Percentiles rank a stretch among this genome's conserved stretches.
Conservation (phyloP, 371 early-diverging fungal genomes). For the Entomophthora muscae region DNA sequence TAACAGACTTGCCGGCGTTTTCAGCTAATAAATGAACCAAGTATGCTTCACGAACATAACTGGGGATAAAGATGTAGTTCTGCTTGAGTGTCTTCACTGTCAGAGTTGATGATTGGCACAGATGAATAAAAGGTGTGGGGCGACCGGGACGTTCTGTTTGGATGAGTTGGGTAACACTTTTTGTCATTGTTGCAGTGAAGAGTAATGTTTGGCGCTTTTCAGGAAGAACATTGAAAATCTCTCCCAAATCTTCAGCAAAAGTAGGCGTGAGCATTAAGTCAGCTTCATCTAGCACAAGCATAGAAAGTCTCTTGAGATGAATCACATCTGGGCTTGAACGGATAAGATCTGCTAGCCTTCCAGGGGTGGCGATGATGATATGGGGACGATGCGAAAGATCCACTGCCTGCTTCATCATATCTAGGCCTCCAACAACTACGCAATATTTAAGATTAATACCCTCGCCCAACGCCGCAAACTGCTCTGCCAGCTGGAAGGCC, state of each 20-base stretch:
- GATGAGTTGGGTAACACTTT: slow-evolving; percentile 42
- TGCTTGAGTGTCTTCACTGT: slow-evolving; percentile 83
- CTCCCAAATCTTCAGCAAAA: slow-evolving; percentile 67
- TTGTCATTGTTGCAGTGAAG: slow-evolving; percentile 95
- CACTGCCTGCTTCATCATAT: slow-evolving; percentile 86
- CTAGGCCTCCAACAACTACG: slow-evolving; percentile 93
- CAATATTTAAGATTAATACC: slow-evolving; percentile 66
- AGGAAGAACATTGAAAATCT: slow-evolving; percentile 61
- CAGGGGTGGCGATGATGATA: slow-evolving; percentile 95
- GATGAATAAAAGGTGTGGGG: slow-evolving; percentile 58
- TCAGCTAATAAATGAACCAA: slow-evolving; percentile 55
- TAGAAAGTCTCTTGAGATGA: slow-evolving; percentile 21
- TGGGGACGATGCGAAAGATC: slow-evolving; percentile 81
- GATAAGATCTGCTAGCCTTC: slow-evolving; percentile 88
- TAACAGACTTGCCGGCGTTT: slow-evolving; percentile 34
- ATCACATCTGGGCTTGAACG: slow-evolving; percentile 48
- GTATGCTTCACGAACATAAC: slow-evolving; percentile 80
- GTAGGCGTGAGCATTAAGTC: slow-evolving; percentile 76
- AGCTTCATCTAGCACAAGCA: slow-evolving; percentile 80
- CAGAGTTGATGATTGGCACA: slow-evolving; percentile 49
- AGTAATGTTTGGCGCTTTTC: slow-evolving; percentile 74
- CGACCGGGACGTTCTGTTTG: slow-evolving; percentile 20
- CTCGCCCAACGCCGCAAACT: slow-evolving; percentile 82
- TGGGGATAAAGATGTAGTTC: slow-evolving; percentile 81
- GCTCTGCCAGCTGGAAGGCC: slow-evolving; percentile 93